Base-by-base conservation (phyloP, 2,329 filamentous ascomycete species). In the Tolypocladium album region DNA sequence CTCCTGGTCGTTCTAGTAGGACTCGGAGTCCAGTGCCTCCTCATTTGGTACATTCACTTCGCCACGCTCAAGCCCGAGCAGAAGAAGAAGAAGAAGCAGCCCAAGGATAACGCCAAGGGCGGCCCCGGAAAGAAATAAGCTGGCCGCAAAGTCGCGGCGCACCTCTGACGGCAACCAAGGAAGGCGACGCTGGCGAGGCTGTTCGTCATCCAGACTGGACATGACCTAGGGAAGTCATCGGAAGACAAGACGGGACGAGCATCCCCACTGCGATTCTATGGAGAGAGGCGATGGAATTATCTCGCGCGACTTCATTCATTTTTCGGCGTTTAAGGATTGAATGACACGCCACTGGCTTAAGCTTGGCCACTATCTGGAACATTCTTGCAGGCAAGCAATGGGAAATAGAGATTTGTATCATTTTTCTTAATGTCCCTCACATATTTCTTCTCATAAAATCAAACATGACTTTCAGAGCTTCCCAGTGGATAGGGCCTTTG, bases 21-120 rank as follows among this genome's bases (percentile, higher is more conserved):
- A 61, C 66, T 84, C 57, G 75, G 75, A 62, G 67, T 79, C 11
- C 74, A 84, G 65, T 70, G 69, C 60, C 66, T 75, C 12, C 71
- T 85, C 56, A 70, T 82, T 59, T 84, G 79, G 79, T 84, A 78
- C 72, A 85, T 85, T 67, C 81, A 84, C 72, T 79, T 75, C 67
- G 82, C 81, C 61, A 86, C 83, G 24, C 63, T 83, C 73, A 86
- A 85, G 74, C 82, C 82, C 20, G 81, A 83, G 67, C 83, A 86
- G 69, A 82, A 81, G 70, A 77, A 76, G 70, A 77, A 76, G 68
- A 78, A 77, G 66, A 70, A 68, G 42, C 17, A 43, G 8, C 67
- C 64, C 45, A 64, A 67, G 56, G 66, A 64, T 15, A 61, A 63
- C 38, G 60, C 60, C 58, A 64, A 62, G 61, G 65, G 59, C 34